Base-by-base conservation (phyloP, 768 basidiomycete species). In the Pholiota molesta region DNA sequence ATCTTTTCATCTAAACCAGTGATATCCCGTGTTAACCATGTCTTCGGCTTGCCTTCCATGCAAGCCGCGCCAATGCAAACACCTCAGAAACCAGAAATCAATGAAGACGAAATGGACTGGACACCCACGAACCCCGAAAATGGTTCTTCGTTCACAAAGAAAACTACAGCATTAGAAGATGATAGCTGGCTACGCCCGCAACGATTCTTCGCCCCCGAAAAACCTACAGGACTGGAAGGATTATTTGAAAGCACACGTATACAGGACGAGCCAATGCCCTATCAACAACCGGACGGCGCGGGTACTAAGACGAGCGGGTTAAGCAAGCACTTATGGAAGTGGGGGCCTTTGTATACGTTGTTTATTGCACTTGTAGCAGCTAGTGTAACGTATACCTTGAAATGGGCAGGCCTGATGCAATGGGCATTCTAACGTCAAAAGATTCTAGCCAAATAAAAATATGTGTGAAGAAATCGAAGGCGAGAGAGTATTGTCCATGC, bases 151-250 rank as follows among this genome's bases (percentile, higher is more conserved):
- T 69, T 68, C 58, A 55, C 62, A 61, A 68, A 76, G 66, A 63
- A 60, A 8, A 64, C 69, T 40, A 68, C 74, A 31, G 64, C 63
- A 6, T 68, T 74, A 16, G 74, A 81, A 19, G 79, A 83, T 57
- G 78, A 77, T 8, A 72, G 76, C 26, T 87, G 83, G 85, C 67
- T 93, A 54, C 83, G 86, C 5, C 90, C 88, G 3, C 91, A 91
- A 66, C 81, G 82, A 14, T 93, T 92, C 70, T 93, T 92, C 65
- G 83, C 89, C 16, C 91, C 90, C 0, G 90, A 92, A 70, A 83
- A 85, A 62, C 89, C 90, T 0, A 93, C 91, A 0, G 91, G 91
- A 14, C 79, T 93, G 8, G 91, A 93, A 72, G 78, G 80, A 39
- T 74, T 93, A 16, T 88, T 92, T 63, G 86, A 86, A 60, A 79